phyloP scores from a whole-genome alignment of 129 eudicot genomes.

The Helianthus annuus region HanXRQr2.0-SUNRISE NC_035444.2:13791925-13792424 shows the following conservation, averaged over 20 bases:
- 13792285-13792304: not conserved
- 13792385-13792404: not conserved
- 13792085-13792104: constrained; percentile 17
- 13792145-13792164: not conserved
- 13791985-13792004: constrained; percentile 3
- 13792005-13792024: not conserved
- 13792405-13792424: not conserved
- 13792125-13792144: constrained; percentile 17
- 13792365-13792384: not conserved
- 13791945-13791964: not conserved
- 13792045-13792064: constrained; percentile 5
- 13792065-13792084: constrained; percentile 10
- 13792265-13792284: constrained; percentile 9
- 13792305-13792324: constrained; percentile 20
- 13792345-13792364: constrained; percentile 8
- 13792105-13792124: constrained; percentile 5
- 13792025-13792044: not conserved
- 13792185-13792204: too few relatives aligned
- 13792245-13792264: constrained; percentile 25
- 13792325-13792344: not conserved
- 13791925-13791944: not conserved
- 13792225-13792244: constrained; percentile 6
- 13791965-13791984: constrained; percentile 14
- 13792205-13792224: constrained; percentile 2
- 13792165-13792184: not conserved